Evolutionary conservation across 176 grass and related monocot species (phyloP), one percentile per base, ranked within the genome.

Genomic region (Luzula sylvatica): DNA sequence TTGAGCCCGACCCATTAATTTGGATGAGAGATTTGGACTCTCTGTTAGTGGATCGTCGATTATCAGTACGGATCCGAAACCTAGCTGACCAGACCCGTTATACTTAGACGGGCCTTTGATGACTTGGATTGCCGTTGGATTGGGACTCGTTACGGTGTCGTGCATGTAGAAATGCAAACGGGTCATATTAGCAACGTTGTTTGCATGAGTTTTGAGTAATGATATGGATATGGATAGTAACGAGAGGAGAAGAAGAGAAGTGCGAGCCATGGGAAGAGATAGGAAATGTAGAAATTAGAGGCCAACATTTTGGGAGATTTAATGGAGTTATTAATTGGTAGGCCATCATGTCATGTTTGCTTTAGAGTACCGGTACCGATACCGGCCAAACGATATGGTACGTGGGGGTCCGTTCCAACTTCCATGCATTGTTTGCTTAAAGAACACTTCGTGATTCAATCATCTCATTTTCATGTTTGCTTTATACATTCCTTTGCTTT

Each of bases 151-250:
- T 52, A 75, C 44, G 23, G 38, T 51, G 70, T 74, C 81, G 52
- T 84, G 81, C 70, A 78, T 78, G 70, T 74, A 84, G 75, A 84
- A 75, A 2, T 25, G 75, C 15, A 75, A 48, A 58, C 74, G 80
- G 17, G 74, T 74, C 19, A 53, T 57, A 4, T 21, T 35, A 9
- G 30, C 5, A 0, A 28, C 6, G 0, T 14, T 9, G 3, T 0
- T 44, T 7, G 1, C 65, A 13, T 2, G 1, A 23, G n/a, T 40
- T n/a, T 13, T 17, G 2, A 20, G 13, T 8, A 1, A 3, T 14
- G 19, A 68, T 5, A 22, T 18, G 15, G 19, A 68, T 5, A 22
- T 18, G 2, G 72, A 35, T 11, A 26, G 60, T 13, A 20, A 38
- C 17, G 40, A 20, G 55, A 59, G 5, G 29, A 15, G 26, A 20